Evolutionary conservation across 345 rosid species (phyloP).

Genomic region (Euphorbia peplus): DNA sequence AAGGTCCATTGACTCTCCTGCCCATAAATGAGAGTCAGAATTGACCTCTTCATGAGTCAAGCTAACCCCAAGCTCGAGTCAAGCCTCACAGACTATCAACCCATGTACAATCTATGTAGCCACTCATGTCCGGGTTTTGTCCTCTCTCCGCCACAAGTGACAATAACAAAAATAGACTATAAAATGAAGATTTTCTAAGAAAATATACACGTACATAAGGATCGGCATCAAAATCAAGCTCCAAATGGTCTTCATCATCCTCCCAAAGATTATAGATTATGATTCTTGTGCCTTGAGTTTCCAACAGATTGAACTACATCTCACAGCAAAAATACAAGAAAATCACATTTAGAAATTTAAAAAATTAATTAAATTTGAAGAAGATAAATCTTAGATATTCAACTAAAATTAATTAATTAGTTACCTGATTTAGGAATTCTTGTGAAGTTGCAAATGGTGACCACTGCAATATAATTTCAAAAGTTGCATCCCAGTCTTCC

Average conservation of each 20-base stretch:
- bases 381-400: no score
- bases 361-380: no score
- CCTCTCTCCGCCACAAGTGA: no score
- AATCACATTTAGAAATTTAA: not conserved
- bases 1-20: no score
- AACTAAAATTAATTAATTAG: constrained; percentile 37
- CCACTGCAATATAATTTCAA: constrained; percentile 57
- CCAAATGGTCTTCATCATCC: constrained; percentile 59
- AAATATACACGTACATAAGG: constrained; percentile 51
- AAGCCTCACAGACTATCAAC: no score
- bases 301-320: constrained; percentile 48
- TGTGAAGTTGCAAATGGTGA: constrained; percentile 54
- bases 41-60: no score
- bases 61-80: no score
- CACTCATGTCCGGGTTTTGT: no score
- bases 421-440: constrained; percentile 55
- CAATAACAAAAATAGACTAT: not conserved
- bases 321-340: not conserved
- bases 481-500: constrained; percentile 49
- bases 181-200: constrained; percentile 6
- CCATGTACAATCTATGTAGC: no score
- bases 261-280: constrained; percentile 80
- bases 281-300: constrained; percentile 57
- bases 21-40: no score
- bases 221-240: constrained; percentile 67